Conservation (phyloP, 495 filamentous ascomycete species). For the Podospora tetraspora region DNA sequence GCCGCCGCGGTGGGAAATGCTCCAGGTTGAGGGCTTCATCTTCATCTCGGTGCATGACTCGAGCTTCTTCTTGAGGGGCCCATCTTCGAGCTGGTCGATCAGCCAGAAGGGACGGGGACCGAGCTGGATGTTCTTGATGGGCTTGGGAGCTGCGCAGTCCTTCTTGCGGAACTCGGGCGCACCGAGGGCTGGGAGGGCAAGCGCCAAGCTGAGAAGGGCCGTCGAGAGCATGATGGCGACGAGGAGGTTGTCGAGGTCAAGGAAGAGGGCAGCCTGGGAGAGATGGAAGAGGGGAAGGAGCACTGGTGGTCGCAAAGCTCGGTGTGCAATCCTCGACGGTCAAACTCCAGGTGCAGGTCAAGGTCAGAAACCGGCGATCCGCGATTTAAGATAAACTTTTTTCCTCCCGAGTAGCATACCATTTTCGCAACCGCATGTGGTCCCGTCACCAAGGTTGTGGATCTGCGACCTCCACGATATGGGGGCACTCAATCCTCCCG, state of each 20-base stretch:
- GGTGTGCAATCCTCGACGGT: background rate
- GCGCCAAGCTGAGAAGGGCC: background rate
- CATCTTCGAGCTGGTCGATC: constrained; percentile 53
- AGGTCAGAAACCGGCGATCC: background rate
- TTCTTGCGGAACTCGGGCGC: constrained; percentile 17
- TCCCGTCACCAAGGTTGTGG: background rate
- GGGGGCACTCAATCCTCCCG: background rate
- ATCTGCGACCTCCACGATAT: background rate
- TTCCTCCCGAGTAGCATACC: background rate
- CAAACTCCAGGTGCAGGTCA: background rate
- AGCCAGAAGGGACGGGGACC: constrained; percentile 56
- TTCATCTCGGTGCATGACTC: constrained; percentile 46
- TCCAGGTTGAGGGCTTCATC: constrained; percentile 39
- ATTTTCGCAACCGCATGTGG: background rate
- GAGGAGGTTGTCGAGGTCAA: background rate
- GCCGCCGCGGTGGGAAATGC: constrained; percentile 55
- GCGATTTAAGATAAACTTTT: background rate
- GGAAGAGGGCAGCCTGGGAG: background rate
- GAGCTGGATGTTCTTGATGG: constrained; percentile 41
- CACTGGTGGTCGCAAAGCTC: background rate
- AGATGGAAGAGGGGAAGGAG: background rate
- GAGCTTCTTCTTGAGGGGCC: constrained; percentile 51
- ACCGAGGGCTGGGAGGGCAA: constrained; percentile 18
- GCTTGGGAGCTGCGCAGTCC: constrained; percentile 10
- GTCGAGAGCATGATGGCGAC: background rate